phyloP scores from a whole-genome alignment of 2,329 filamentous ascomycete species.

The Pseudogymnoascus pannorum region DNA sequence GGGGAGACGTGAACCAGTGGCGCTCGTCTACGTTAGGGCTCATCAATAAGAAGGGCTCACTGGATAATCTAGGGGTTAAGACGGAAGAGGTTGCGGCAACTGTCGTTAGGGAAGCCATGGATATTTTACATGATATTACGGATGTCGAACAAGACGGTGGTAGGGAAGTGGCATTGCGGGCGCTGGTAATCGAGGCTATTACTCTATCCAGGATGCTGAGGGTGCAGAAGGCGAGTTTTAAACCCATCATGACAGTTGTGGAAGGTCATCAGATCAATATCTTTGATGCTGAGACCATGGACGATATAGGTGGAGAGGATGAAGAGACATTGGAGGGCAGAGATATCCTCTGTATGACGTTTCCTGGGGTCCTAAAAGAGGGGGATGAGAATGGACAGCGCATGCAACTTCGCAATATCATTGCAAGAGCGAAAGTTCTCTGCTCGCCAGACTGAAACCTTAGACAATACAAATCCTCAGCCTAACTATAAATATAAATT shows the following conservation, averaged over 20 bases:
- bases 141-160: conserved; percentile 26
- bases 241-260: conserved; percentile 46
- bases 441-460: conserved; percentile 34
- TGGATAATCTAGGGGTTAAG: conserved; percentile 38
- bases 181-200: conserved; percentile 45
- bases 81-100: conserved; percentile 37
- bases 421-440: conserved; percentile 59
- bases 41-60: conserved; percentile 44
- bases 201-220: conserved; percentile 49
- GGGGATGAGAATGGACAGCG: conserved; percentile 59
- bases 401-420: conserved; percentile 53
- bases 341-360: conserved; percentile 55
- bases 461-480: neutral
- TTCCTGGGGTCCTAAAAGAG: conserved; percentile 56
- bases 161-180: conserved; percentile 46
- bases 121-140: conserved; percentile 42
- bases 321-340: conserved; percentile 46
- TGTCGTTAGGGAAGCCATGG: conserved; percentile 41
- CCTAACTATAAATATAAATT: neutral
- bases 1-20: conserved; percentile 56
- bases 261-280: conserved; percentile 43
- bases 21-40: conserved; percentile 56
- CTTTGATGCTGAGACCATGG: conserved; percentile 56
- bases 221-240: conserved; percentile 52
- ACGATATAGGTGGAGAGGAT: conserved; percentile 56